phyloP scores from a whole-genome alignment of 306 rosid genomes.

The Ormosia emarginata region DNA sequence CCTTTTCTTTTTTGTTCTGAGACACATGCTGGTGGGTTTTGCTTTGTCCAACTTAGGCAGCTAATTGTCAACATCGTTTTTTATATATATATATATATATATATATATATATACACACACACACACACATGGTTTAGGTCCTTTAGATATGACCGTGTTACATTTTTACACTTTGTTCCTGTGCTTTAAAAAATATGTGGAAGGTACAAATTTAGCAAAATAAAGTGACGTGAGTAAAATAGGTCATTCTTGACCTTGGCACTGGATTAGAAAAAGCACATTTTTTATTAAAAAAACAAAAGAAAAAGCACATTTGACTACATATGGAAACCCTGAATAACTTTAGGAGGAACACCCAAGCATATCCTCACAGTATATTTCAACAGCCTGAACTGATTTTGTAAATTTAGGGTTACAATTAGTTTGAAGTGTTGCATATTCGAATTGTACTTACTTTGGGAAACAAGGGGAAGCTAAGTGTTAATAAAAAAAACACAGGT shows the following conservation, averaged over 20 bases:
- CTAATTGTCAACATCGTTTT: too few species aligned
- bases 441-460: background rate
- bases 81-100: too few species aligned
- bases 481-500: background rate
- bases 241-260: background rate
- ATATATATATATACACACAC: too few species aligned
- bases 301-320: background rate
- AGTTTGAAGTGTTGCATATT: background rate
- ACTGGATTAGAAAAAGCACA: too few species aligned
- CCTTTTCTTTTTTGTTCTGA: too few species aligned
- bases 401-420: background rate
- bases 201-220: background rate
- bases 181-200: too few species aligned
- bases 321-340: background rate
- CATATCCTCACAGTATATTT: background rate
- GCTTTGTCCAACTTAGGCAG: too few species aligned
- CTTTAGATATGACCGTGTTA: too few species aligned
- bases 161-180: too few species aligned
- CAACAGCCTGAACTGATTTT: background rate
- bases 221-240: background rate
- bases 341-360: background rate
- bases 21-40: too few species aligned
- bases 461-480: background rate
- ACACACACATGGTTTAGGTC: too few species aligned
- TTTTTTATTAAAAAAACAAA: too few species aligned